Percentiles rank a stretch among this genome's conserved stretches.
Conservation (phyloP, 495 filamentous ascomycete genomes). For the Trichocladium uniseriatum region DNA sequence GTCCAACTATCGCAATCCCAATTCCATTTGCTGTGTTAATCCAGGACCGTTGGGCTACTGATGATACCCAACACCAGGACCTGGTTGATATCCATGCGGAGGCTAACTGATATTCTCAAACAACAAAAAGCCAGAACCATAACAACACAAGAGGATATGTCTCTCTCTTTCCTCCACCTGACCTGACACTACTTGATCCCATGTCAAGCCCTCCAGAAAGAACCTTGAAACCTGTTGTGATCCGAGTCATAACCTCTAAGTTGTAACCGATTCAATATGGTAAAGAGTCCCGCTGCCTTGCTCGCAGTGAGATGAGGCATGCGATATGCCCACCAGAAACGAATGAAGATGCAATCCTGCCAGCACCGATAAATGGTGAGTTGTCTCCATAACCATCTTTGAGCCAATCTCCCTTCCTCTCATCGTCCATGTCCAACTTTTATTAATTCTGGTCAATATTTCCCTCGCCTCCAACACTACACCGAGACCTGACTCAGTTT, state of each 20-base stretch:
- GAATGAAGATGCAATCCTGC: too few species aligned
- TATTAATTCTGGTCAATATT: constrained; percentile 10
- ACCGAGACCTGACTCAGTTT: not conserved
- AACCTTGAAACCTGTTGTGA: not conserved
- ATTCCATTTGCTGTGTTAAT: not conserved
- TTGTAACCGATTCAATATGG: not conserved
- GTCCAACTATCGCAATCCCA: too few species aligned
- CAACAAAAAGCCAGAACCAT: not conserved
- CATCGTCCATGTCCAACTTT: not conserved
- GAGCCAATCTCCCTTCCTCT: not conserved
- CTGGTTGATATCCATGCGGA: constrained; percentile 1
- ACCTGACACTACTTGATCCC: not conserved
- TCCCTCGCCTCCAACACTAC: not conserved
- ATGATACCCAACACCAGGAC: constrained; percentile 7
- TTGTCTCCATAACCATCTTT: too few species aligned
- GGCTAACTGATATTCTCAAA: not conserved
- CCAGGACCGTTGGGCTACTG: not conserved
- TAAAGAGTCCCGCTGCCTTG: not conserved
- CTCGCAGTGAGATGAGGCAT: not conserved
- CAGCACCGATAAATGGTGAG: too few species aligned
- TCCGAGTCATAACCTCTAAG: not conserved
- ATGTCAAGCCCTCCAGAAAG: not conserved
- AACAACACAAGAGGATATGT: not conserved
- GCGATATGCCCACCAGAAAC: too few species aligned
- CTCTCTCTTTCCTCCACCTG: too few species aligned